These are phyloP conservation scores for Alnus rubra DNA, from an alignment of 306 rosid species.

Conservation along the genomic window DNA sequence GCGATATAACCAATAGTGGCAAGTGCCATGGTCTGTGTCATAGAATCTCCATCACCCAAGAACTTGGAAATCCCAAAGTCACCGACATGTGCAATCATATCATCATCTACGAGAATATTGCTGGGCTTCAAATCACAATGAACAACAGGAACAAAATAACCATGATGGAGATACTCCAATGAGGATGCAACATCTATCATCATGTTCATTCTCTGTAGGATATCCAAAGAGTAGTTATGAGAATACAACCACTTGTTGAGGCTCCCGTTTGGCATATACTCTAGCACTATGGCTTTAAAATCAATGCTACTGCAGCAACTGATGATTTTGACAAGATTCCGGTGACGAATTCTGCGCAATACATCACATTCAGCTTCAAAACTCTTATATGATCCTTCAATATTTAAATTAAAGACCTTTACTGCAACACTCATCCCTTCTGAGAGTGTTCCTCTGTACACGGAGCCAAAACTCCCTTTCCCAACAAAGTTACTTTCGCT, in stretches of 20 bases:
- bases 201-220: slow-evolving; percentile 2
- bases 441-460: slow-evolving; percentile 1
- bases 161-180: background rate
- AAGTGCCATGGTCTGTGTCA: background rate
- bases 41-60: background rate
- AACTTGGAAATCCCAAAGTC: background rate
- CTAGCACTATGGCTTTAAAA: slow-evolving; percentile 12
- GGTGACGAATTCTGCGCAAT: background rate
- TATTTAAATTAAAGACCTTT: slow-evolving; percentile 4
- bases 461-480: background rate
- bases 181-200: slow-evolving; percentile 15
- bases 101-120: background rate
- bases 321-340: slow-evolving; percentile 6
- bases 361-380: background rate
- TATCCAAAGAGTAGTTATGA: background rate
- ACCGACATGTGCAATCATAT: background rate
- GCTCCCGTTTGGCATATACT: slow-evolving; percentile 15
- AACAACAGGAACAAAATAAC: background rate
- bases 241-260: background rate
- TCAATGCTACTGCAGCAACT: background rate
- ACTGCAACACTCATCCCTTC: background rate
- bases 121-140: slow-evolving; percentile 10
- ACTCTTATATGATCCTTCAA: background rate
- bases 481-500: slow-evolving; percentile 3
- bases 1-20: background rate